Evolutionary conservation across 345 rosid genomes (phyloP), one percentile per base, ranked within the genome.

Genomic region (Stellera chamaejasme): DNA sequence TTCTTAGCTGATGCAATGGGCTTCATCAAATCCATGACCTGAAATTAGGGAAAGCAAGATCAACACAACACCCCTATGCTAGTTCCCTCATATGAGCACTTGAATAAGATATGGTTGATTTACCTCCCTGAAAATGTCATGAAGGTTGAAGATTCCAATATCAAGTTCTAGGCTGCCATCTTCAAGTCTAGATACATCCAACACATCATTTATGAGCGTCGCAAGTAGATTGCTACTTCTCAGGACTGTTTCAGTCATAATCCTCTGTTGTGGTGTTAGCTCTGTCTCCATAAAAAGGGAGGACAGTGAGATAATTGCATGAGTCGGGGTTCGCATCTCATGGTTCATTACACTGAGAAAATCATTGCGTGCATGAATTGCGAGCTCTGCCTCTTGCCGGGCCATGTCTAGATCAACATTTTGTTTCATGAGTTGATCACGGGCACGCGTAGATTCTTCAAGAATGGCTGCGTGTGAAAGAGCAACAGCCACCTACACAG

Each of bases 271-370:
- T 10, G 90, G 79, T 61, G 80, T 76, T 43, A 84, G 72, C 55
- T 81, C 93, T 13, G 96, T 86, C 74, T 92, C 96, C 19, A 88
- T 75, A 56, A 88, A 83, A 58, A 92, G 98, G 13, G 97, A 88
- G 51, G 95, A 92, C 43, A 88, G 58, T 28, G 98, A 83, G 68
- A 88, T 86, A 56, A 82, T 74, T 59, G 98, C 94, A 70, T 86
- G 95, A 82, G 82, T 86, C 23, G 95, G 95, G 42, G 93, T 92
- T 67, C 95, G 82, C 96, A 92, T 92, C 69, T 92, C 98, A 65
- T 88, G 96, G 80, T 88, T 92, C 98, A 92, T 88, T 66, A 92
- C 96, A 23, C 95, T 81, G 36, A 87, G 84, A 75, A 88, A 92
- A 72, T 92, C 98, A 65, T 92, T 92, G 61, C 89, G 85, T 59